Evolutionary conservation across 2,329 filamentous ascomycete genomes (phyloP), one percentile per base, ranked within the genome.

Genomic region (Setomelanomma holmii): DNA sequence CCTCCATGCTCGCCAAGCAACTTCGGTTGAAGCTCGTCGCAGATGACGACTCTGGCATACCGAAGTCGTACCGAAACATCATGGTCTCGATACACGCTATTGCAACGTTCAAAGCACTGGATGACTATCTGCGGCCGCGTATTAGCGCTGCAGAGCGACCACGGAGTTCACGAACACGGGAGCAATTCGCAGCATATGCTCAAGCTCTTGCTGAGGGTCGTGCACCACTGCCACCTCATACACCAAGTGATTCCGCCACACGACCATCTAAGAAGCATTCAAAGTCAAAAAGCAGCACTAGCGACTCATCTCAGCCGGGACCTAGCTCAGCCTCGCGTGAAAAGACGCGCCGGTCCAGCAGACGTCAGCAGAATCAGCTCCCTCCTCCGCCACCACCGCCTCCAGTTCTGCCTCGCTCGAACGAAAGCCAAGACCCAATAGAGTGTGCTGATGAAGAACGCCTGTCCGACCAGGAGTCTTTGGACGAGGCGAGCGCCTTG

Each of bases 41-140:
- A 1, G 93, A 96, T 61, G 93, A 96, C 1, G 89, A 93, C 40
- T 93, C 92, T 0, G 90, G 95, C 42, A 95, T 99, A 53, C 95
- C 95, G 16, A 84, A 87, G 30, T 82, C 89, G 0, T 98, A 96
- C 71, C 86, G 90, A 19, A 96, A 93, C 62, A 96, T 99, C 58
- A 97, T 97, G 89, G 95, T 99, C 1, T 96, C 92, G 0, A 99
- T 99, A 51, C 95, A 99, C 73, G 95, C 95, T 14, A 98, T 99
- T 67, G 93, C 95, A 2, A 98, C 93, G 0, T 98, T 99, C 80
- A 98, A 97, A 74, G 90, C 93, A 0, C 79, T 99, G 20, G 95
- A 98, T 69, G 95, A 99, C 71, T 99, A 98, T 73, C 82, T 99
- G 38, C 88, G 95, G 33, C 95, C 95, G 6, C 86, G 93, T 55